Conservation (phyloP, 192 early-diverging fungal species). For the Linnemannia hyalina region DNA sequence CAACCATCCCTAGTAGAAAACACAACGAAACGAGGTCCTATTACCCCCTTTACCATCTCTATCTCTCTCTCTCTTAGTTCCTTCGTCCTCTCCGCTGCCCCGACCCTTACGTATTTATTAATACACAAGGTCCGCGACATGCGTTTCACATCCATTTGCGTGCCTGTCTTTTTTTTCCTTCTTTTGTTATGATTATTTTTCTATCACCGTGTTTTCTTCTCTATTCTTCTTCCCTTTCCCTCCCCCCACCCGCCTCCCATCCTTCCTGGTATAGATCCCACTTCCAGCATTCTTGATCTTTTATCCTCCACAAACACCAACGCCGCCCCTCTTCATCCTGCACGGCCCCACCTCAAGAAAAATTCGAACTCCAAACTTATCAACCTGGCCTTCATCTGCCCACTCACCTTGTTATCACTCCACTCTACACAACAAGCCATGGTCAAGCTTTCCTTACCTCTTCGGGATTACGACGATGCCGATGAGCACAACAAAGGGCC, state of each 20-base stretch:
- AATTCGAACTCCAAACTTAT: background rate
- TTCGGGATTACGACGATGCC: conserved; percentile 32
- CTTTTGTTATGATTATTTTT: background rate
- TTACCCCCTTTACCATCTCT: no score
- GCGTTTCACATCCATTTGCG: background rate
- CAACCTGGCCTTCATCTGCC: background rate
- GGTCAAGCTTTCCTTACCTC: conserved; percentile 37
- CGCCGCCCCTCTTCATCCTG: no score
- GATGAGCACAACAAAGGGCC: conserved; percentile 14
- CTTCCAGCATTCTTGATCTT: background rate
- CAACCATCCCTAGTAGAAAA: no score
- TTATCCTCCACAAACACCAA: no score
- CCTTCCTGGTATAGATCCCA: background rate
- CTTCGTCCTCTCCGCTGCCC: background rate
- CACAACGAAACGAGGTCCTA: no score
- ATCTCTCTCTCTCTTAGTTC: no score
- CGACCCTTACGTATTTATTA: background rate
- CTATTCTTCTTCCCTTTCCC: background rate
- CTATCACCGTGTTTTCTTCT: background rate
- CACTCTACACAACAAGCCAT: background rate
- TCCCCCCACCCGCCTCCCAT: background rate
- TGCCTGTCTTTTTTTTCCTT: background rate
- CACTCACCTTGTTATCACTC: background rate
- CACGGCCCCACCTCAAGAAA: background rate
- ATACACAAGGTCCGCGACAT: conserved; percentile 5